Base-by-base conservation (phyloP, 306 rosid genomes). In the Cicer cuneatum region DNA sequence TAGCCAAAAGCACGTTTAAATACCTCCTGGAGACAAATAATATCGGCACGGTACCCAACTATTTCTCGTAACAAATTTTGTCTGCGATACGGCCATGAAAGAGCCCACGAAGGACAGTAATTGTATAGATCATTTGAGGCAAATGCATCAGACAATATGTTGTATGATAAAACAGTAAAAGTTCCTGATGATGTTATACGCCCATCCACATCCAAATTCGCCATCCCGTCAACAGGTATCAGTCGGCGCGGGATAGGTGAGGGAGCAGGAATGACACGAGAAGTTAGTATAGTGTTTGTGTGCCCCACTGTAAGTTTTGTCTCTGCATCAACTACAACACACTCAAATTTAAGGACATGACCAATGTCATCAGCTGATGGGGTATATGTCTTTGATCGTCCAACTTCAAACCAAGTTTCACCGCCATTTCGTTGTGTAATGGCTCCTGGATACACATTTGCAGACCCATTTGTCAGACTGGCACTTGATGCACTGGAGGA, bases 81-180 rank as follows among this genome's bases (percentile, higher is more conserved):
- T 68, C 98, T 85, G 68, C 99, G 99, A 83, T 95, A 95, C 12
- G 98, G 90, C 99, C 99, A 95, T 41, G 98, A 95, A 66, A 95
- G 97, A 65, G 99, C 99, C 99, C 99, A 95, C 8, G 99, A 86
- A 75, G 99, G 99, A 84, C 99, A 95, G 84, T 95, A 95, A 83
- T 88, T 79, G 80, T 92, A 90, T 73, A 87, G 68, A 51, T 92
- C 99, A 86, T 62, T 90, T 51, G 96, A 81, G 49, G 99, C 98
- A 87, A 78, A 92, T 40, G 84, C 76, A 71, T 95, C 99, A 64
- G 96, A 88, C 90, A 95, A 80, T 76, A 92, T 89, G 85, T 95
- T 95, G 96, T 95, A 95, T 10, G 99, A 95, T 35, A 95, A 86
- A 76, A 95, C 98, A 5, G 98, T 89, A 86, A 95, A 95, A 24